Base-by-base conservation (phyloP, 2,329 filamentous ascomycete species). In the Curvularia sp. region DNA sequence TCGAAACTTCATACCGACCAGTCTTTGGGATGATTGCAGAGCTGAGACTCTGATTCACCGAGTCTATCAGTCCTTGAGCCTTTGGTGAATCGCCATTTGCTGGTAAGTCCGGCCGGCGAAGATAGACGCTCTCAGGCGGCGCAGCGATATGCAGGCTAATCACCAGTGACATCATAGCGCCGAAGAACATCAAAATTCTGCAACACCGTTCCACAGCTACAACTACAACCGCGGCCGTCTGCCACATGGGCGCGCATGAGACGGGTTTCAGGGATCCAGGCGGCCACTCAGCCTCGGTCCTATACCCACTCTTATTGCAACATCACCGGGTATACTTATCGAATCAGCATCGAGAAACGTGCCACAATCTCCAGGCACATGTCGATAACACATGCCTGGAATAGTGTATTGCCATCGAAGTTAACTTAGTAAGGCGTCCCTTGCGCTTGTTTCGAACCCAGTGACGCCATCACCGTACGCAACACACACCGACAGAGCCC, bases 221-320 rank as follows among this genome's bases (percentile, higher is more conserved):
- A 55, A 33, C 38, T 51, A 57, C 64, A 61, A 68, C 67, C 71
- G 70, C 69, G 68, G 70, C 67, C 70, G 71, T 68, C 59, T 64
- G 61, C 46, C 52, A 63, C 59, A 63, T 65, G 58, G 33, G 61
- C 53, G 49, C 57, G 65, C 61, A 63, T 65, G 62, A 60, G 61
- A 60, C 60, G 59, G 58, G 52, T 56, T 57, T 52, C 58, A 52
- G 60, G 63, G 53, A 55, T 59, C 51, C 52, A 59, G 49, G 57
- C 33, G 39, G 33, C 53, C 53, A 28, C 52, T 53, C 20, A 55
- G 55, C 55, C 58, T 59, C 49, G 61, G 42, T 41, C 47, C 35
- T 58, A 58, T 69, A 63, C 58, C 66, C 69, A 71, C 67, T 66
- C 58, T 55, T 57, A 58, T 51, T 66, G 63, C 65, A 69, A 65